Percentiles rank a stretch among this genome's conserved stretches.
Conservation (phyloP, 2,329 filamentous ascomycete genomes). For the Neofusicoccum laricinum region DNA sequence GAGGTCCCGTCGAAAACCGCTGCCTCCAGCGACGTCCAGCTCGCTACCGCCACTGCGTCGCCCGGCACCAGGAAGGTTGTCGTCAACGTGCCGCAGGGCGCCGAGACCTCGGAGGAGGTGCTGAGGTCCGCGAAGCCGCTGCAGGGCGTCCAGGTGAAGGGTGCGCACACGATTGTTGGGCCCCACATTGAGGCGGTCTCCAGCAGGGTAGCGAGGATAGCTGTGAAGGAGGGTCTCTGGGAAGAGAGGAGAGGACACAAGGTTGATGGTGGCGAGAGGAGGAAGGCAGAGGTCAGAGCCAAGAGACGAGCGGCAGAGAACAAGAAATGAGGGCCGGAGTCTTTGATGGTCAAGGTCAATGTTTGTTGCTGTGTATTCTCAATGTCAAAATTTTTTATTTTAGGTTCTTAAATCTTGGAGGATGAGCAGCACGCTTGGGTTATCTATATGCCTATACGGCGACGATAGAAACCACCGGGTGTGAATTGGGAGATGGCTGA, state of each 20-base stretch:
- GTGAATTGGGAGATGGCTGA: no score
- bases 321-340: slow-evolving; percentile 50
- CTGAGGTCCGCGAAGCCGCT: slow-evolving; percentile 2
- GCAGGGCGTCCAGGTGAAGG: slow-evolving; percentile 63
- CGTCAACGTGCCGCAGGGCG: slow-evolving; percentile 55
- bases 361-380: neutral
- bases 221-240: slow-evolving; percentile 85
- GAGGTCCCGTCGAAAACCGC: slow-evolving; percentile 45
- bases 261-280: slow-evolving; percentile 93
- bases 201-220: slow-evolving; percentile 63
- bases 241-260: slow-evolving; percentile 83
- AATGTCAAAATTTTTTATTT: neutral
- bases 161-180: slow-evolving; percentile 68
- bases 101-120: slow-evolving; percentile 25
- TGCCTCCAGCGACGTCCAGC: neutral
- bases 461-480: no score
- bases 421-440: neutral
- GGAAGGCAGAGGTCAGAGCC: slow-evolving; percentile 79
- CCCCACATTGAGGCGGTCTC: slow-evolving; percentile 70
- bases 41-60: slow-evolving; percentile 51
- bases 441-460: no score
- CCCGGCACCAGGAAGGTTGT: slow-evolving; percentile 57
- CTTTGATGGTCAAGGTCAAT: neutral
- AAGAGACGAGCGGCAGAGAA: slow-evolving; percentile 80
- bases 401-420: no score